Conservation (phyloP, 2,329 filamentous ascomycete genomes). For the Helicocarpus griseus region DNA sequence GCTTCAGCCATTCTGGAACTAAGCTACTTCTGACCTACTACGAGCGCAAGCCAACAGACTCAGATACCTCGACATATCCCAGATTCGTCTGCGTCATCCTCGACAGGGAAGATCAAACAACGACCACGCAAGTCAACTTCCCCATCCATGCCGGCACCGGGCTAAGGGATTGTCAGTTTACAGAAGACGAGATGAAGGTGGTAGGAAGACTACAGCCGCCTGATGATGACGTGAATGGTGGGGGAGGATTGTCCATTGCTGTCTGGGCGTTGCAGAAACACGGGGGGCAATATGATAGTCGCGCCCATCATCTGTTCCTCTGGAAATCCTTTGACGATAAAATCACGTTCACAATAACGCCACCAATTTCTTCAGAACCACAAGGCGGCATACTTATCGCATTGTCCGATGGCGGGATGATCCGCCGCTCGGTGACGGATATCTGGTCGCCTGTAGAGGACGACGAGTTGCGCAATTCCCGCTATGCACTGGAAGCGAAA, state of each 20-base stretch:
- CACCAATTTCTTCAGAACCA: background rate
- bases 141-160: conserved; percentile 1
- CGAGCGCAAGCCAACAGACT: background rate
- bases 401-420: background rate
- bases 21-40: conserved; percentile 3
- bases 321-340: conserved; percentile 2
- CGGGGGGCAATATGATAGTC: background rate
- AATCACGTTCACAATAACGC: conserved; percentile 2
- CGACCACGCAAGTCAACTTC: conserved; percentile 2
- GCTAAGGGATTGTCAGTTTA: conserved; percentile 2
- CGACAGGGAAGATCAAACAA: background rate
- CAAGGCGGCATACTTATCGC: conserved; percentile 3
- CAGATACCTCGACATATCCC: background rate
- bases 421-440: conserved; percentile 1
- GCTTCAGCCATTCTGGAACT: background rate
- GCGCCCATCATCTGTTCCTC: background rate
- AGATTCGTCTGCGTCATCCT: background rate
- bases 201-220: background rate
- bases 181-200: conserved; percentile 1
- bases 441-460: conserved; percentile 3
- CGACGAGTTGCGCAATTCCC: background rate
- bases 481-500: conserved; percentile 1
- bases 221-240: conserved; percentile 1
- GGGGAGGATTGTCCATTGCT: background rate
- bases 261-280: conserved; percentile 4